Base-by-base conservation (phyloP, 768 basidiomycete species). In the Leccinum variicolor region DNA sequence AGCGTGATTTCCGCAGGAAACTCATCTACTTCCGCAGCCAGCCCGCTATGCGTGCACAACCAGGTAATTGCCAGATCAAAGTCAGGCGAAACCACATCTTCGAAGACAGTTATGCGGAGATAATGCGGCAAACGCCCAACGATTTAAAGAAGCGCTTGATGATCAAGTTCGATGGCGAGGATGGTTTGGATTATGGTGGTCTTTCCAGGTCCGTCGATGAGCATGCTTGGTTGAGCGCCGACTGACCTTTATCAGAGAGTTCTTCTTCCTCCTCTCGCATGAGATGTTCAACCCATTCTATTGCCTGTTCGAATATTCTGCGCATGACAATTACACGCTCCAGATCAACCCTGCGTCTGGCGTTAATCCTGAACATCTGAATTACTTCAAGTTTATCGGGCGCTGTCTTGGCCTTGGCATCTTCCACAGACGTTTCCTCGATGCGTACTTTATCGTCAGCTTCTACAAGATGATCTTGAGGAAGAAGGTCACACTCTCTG, bases 261-360 rank as follows among this genome's bases (percentile, higher is more conserved):
- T 98, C 81, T 99, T 99, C 83, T 99, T 98, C 90, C 78, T 99
- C 57, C 83, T 99, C 50, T 98, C 96, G 33, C 97, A 99, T 73
- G 97, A 98, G 76, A 98, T 99, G 97, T 98, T 99, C 81, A 97
- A 98, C 75, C 97, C 97, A 23, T 98, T 99, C 83, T 98, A 99
- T 76, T 98, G 97, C 73, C 80, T 99, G 11, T 99, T 99, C 76
- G 97, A 99, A 76, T 99, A 99, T 75, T 98, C 97, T 2, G 97
- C 97, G 19, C 96, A 98, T 77, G 97, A 98, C 81, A 98, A 99
- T 76, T 99, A 99, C 72, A 98, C 97, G 10, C 87, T 99, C 28
- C 97, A 99, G 75, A 98, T 99, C 75, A 98, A 98, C 76, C 96
- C 96, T 13, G 94, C 94, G 10, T 97, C 94, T 33, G 92, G 92